Evolutionary conservation across 2,329 filamentous ascomycete species (phyloP).

Genomic region (Venturia aucupariae): DNA sequence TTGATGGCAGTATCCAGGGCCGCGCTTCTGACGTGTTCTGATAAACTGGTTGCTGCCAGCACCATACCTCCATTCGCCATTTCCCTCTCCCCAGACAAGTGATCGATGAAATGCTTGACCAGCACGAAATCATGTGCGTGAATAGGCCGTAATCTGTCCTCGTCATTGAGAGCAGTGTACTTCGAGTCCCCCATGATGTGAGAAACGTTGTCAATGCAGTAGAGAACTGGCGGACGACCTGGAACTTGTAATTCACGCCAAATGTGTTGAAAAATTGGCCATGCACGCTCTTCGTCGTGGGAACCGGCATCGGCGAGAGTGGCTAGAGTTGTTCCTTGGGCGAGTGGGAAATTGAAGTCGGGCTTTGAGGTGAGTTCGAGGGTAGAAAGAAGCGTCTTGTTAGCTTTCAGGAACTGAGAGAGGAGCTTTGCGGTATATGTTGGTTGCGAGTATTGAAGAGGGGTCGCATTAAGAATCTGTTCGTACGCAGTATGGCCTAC

Average conservation of each 20-base stretch:
- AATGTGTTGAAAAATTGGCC: slow-evolving; percentile 70
- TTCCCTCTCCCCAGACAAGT: slow-evolving; percentile 50
- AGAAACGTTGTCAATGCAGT: slow-evolving; percentile 68
- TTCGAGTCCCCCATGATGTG: slow-evolving; percentile 72
- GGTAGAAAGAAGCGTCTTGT: slow-evolving; percentile 51
- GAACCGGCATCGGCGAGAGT: slow-evolving; percentile 60
- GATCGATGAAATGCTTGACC: slow-evolving; percentile 63
- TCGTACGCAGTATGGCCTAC: slow-evolving; percentile 75
- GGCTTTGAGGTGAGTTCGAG: slow-evolving; percentile 42
- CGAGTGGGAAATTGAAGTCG: slow-evolving; percentile 43
- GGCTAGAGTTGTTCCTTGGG: slow-evolving; percentile 52
- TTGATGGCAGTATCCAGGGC: slow-evolving; percentile 60
- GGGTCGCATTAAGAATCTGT: slow-evolving; percentile 48
- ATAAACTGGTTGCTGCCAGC: slow-evolving; percentile 63
- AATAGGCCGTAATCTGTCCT: slow-evolving; percentile 47
- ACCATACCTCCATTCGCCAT: slow-evolving; percentile 69
- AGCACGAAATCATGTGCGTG: slow-evolving; percentile 80
- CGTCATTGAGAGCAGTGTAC: slow-evolving; percentile 62
- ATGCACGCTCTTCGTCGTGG: slow-evolving; percentile 67
- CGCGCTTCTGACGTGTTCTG: slow-evolving; percentile 55
- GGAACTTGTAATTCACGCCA: slow-evolving; percentile 66
- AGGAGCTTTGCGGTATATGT: slow-evolving; percentile 68
- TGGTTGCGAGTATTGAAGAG: slow-evolving; percentile 63
- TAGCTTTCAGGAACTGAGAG: slow-evolving; percentile 62
- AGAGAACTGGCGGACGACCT: slow-evolving; percentile 54